A percentile compares a stretch with the other conserved stretches of the same genome.
phyloP scores from a whole-genome alignment of 192 early-diverging fungal genomes.

The Podila verticillata region DNA sequence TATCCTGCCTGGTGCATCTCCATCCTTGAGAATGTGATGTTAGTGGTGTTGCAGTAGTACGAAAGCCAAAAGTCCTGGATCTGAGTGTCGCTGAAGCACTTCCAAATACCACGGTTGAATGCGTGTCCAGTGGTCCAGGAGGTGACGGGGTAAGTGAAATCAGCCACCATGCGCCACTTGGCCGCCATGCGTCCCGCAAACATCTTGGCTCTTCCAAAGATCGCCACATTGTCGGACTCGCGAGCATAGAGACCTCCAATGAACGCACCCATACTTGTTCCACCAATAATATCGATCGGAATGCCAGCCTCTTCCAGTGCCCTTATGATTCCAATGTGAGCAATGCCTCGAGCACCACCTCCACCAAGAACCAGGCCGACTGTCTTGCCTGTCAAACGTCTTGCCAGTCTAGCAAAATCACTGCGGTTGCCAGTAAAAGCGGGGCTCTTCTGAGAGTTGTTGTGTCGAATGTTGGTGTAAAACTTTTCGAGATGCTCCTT shows the following conservation, averaged over 20 bases:
- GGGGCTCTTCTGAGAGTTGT: slow-evolving; percentile 51
- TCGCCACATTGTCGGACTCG: slow-evolving; percentile 87
- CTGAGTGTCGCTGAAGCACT: slow-evolving; percentile 89
- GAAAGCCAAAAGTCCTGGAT: slow-evolving; percentile 99
- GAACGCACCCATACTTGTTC: slow-evolving; percentile 97
- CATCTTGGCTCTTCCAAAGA: slow-evolving; percentile 86
- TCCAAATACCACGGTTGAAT: slow-evolving; percentile 97
- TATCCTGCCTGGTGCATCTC: slow-evolving; percentile 93
- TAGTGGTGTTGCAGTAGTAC: slow-evolving; percentile 94
- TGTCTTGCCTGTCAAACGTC: slow-evolving; percentile 90
- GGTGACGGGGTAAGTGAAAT: slow-evolving; percentile 95
- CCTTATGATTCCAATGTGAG: slow-evolving; percentile 91
- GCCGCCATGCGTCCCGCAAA: slow-evolving; percentile 83
- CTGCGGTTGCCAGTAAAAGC: slow-evolving; percentile 50
- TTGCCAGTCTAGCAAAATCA: slow-evolving; percentile 80
- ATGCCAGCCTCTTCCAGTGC: slow-evolving; percentile 98
- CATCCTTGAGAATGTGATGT: slow-evolving; percentile 95
- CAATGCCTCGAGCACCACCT: slow-evolving; percentile 95
- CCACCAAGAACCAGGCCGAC: slow-evolving; percentile 96
- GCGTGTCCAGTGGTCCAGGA: slow-evolving; percentile 92
- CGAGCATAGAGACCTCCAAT: slow-evolving; percentile 94
- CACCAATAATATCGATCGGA: slow-evolving; percentile 97
- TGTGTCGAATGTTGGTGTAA: slow-evolving; percentile 59
- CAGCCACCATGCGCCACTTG: slow-evolving; percentile 89
- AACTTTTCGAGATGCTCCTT: slow-evolving; percentile 75